Conservation (phyloP, 176 grass and related monocot species). For the Microstegium vimineum region DNA sequence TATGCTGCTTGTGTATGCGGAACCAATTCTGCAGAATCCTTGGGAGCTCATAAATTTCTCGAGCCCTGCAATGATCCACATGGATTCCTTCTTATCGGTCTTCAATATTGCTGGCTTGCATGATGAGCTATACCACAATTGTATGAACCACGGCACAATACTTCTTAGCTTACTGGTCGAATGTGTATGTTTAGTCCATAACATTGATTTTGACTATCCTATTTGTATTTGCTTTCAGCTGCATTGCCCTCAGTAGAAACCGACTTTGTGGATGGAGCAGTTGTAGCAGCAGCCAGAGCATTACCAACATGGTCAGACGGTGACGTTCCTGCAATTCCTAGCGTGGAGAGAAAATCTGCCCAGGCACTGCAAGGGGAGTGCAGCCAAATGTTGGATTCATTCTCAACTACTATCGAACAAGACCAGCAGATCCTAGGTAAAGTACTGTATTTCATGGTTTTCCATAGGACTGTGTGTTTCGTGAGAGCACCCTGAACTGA, state of each 20-base stretch:
- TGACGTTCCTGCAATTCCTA: constrained; percentile 74
- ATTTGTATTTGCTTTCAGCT: constrained; percentile 34
- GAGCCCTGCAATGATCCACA: constrained; percentile 62
- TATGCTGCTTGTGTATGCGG: not conserved
- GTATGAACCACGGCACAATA: constrained; percentile 34
- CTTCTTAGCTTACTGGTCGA: not conserved
- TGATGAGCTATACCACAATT: constrained; percentile 79
- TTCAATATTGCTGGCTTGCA: constrained; percentile 91
- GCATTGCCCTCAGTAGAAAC: constrained; percentile 53
- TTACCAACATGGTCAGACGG: constrained; percentile 89
- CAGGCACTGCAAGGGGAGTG: constrained; percentile 79
- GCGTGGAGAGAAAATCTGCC: constrained; percentile 69
- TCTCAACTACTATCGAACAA: constrained; percentile 62
- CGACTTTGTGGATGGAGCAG: constrained; percentile 76
- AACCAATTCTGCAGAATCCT: constrained; percentile 66
- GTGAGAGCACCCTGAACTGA: not conserved
- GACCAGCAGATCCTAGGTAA: constrained; percentile 78
- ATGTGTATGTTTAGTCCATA: not conserved
- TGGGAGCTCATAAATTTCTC: constrained; percentile 95
- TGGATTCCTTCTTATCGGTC: constrained; percentile 83
- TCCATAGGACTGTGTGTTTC: not conserved
- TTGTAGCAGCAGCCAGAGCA: constrained; percentile 81
- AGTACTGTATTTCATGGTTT: not conserved
- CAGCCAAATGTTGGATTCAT: constrained; percentile 60
- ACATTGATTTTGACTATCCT: constrained; percentile 9